Percentiles rank a stretch among this genome's conserved stretches.
Evolutionary conservation across 2,329 filamentous ascomycete species (phyloP).

Genomic region (Tolypocladium nubicola): DNA sequence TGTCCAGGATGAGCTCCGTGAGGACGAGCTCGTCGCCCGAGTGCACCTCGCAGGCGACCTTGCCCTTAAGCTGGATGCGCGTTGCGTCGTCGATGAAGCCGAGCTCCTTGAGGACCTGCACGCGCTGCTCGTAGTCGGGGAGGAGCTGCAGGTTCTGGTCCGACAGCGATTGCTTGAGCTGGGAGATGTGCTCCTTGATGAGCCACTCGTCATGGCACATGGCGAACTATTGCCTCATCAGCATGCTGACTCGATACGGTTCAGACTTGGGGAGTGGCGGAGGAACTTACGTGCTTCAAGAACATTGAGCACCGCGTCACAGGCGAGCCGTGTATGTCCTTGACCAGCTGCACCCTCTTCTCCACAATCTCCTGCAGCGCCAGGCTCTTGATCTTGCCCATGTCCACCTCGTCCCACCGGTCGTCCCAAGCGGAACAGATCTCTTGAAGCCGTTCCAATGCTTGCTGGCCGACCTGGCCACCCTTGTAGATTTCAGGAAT

Average conservation of each 20-base stretch:
- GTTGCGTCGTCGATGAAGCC: slow-evolving; percentile 81
- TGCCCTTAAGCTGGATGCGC: slow-evolving; percentile 91
- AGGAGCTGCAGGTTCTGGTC: slow-evolving; percentile 93
- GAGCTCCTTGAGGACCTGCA: slow-evolving; percentile 83
- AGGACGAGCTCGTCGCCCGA: slow-evolving; percentile 93
- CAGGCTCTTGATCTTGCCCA: slow-evolving; percentile 72
- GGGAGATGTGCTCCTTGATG: slow-evolving; percentile 84
- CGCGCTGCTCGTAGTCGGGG: slow-evolving; percentile 92
- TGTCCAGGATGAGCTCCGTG: slow-evolving; percentile 92
- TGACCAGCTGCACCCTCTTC: slow-evolving; percentile 54
- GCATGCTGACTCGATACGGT: background rate
- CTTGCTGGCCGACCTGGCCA: slow-evolving; percentile 37
- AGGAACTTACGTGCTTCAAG: slow-evolving; percentile 69
- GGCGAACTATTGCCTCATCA: slow-evolving; percentile 54
- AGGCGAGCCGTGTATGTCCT: slow-evolving; percentile 50
- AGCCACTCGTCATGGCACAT: slow-evolving; percentile 97
- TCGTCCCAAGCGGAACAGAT: slow-evolving; percentile 67
- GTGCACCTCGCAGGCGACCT: slow-evolving; percentile 96
- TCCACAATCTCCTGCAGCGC: slow-evolving; percentile 69
- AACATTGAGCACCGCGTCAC: slow-evolving; percentile 67
- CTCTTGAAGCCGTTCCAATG: slow-evolving; percentile 57
- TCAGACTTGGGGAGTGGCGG: background rate
- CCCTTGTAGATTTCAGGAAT: slow-evolving; percentile 47
- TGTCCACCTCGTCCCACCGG: slow-evolving; percentile 77
- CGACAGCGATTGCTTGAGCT: slow-evolving; percentile 80